Conservation (phyloP, 345 rosid genomes). For the Eucalyptus tenuipes region DNA sequence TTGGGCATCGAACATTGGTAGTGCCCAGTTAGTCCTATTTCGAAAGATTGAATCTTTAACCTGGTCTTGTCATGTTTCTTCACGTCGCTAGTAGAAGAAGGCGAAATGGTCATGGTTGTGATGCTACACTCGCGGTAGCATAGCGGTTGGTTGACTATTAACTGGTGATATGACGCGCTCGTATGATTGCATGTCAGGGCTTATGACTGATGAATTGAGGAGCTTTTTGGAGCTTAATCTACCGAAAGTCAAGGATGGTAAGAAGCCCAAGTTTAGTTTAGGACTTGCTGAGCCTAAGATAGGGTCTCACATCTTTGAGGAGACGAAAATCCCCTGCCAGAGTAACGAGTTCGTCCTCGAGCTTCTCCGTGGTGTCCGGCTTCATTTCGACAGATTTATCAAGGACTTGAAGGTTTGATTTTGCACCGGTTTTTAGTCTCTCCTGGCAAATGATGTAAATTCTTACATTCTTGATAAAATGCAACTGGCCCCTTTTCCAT, state of each 20-base stretch:
- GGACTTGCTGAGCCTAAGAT: constrained; percentile 85
- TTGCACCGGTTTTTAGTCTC: background rate
- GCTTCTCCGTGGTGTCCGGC: constrained; percentile 79
- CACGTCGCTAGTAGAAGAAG: background rate
- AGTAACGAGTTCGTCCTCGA: constrained; percentile 79
- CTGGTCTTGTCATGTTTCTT: background rate
- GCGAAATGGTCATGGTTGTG: background rate
- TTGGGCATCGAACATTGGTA: background rate
- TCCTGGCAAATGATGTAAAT: background rate
- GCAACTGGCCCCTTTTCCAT: background rate
- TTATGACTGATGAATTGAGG: constrained; percentile 84
- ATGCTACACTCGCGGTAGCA: background rate
- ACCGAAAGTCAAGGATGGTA: constrained; percentile 76
- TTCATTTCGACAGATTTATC: constrained; percentile 74
- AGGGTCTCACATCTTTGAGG: constrained; percentile 75
- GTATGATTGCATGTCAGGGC: background rate
- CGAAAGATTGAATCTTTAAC: background rate
- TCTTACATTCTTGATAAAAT: background rate
- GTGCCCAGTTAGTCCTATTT: background rate
- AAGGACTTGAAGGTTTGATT: constrained; percentile 74
- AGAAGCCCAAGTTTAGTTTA: constrained; percentile 65
- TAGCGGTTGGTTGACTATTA: background rate
- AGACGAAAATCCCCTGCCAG: constrained; percentile 74
- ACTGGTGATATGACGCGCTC: background rate
- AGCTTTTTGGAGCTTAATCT: constrained; percentile 80